Base-by-base conservation (phyloP, 805 yeast species). In the Wickerhamomyces ciferrii region DNA sequence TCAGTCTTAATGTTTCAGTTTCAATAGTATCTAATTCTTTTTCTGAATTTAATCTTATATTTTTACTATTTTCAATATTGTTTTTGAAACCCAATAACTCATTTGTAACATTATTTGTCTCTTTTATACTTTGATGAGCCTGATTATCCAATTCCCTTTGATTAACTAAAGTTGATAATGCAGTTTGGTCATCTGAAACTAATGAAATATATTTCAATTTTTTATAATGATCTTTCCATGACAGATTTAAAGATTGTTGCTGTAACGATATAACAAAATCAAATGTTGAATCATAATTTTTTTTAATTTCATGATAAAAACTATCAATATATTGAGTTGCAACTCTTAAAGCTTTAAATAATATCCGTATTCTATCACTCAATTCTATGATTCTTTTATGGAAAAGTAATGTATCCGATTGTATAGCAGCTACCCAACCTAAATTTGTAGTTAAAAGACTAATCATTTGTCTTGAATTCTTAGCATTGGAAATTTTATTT, bases 361-460 rank as follows among this genome's bases (percentile, higher is more conserved):
- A 66, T 6, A 61, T 60, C 32, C 66, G 64, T 21, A 75, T 64
- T 41, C 72, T 73, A 2, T 52, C 51, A 6, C 66, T 53, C 5
- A 66, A 56, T 7, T 59, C 65, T 4, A 55, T 55, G 18, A 63
- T 53, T 19, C 54, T 51, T 37, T 63, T 67, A 47, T 67, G 58
- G 45, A 70, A 55, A 40, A 67, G 53, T 25, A 61, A 23, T 42
- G 73, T 54, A 48, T 75, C 77, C 2, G 72, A 69, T 34, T 68
- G 63, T 19, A 78, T 50, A 1, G 78, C 74, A 21, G 71, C 66
- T 17, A 77, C 61, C 84, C 84, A 79, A 0, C 75, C 76, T n/a
- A 72, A 62, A 51, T 75, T 74, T 1, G 71, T 56, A 8, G 75
- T 71, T n/a, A 78, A 50, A 11, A 68, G 54, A 25, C 70, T 63